phyloP scores from a whole-genome alignment of 1,284 basidiomycete genomes.

The Cutaneotrichosporon curvatum region DNA sequence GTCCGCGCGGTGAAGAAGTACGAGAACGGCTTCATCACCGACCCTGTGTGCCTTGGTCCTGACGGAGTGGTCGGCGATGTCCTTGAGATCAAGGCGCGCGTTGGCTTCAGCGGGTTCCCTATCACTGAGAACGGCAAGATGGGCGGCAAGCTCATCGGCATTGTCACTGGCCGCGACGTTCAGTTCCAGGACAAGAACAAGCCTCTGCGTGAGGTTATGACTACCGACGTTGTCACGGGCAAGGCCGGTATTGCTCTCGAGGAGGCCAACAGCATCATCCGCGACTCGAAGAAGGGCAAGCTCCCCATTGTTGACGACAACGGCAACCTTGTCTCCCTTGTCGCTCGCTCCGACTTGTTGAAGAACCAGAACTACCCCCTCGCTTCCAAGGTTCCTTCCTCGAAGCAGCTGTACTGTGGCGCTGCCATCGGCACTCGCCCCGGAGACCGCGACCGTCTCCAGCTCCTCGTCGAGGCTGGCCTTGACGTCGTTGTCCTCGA shows the following conservation, averaged over 20 bases:
- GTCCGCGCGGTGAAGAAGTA: conserved; percentile 95
- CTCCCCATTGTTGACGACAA: conserved; percentile 76
- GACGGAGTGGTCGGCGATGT: conserved; percentile 78
- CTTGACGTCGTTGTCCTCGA: conserved; percentile 93
- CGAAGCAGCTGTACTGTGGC: conserved; percentile 94
- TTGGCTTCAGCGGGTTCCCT: conserved; percentile 95
- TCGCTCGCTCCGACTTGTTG: conserved; percentile 91
- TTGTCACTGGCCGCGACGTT: conserved; percentile 93
- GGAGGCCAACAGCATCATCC: conserved; percentile 90
- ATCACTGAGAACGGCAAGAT: conserved; percentile 87
- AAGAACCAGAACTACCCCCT: conserved; percentile 98
- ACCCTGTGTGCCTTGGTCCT: conserved; percentile 81
- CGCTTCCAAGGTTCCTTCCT: conserved; percentile 83
- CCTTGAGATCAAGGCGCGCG: conserved; percentile 81
- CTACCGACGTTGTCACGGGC: conserved; percentile 73
- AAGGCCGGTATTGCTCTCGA: conserved; percentile 76
- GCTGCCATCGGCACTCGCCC: conserved; percentile 95
- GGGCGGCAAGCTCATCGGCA: conserved; percentile 88
- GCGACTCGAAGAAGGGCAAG: conserved; percentile 97
- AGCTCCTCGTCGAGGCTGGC: conserved; percentile 82
- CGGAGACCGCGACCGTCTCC: conserved; percentile 77
- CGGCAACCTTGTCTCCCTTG: conserved; percentile 73
- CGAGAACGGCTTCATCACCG: conserved; percentile 97
- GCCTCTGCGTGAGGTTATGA: conserved; percentile 84
- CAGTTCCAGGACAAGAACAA: conserved; percentile 75